Conservation (phyloP, 768 basidiomycete genomes). For the Boletellus ananiceps region DNA sequence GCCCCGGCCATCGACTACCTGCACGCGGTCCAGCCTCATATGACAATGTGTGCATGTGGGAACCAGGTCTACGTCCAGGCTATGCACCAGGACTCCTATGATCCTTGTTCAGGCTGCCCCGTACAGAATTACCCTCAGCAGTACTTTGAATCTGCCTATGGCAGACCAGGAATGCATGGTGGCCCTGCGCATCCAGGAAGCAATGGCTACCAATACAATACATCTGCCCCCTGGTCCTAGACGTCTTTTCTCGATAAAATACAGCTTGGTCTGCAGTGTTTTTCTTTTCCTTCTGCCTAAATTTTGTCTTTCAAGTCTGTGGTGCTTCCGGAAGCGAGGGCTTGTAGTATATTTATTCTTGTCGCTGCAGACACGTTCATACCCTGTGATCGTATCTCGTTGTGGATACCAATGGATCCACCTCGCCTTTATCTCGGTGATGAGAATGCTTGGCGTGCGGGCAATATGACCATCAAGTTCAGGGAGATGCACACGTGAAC, state of each 20-base stretch:
- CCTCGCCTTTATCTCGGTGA: not conserved
- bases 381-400: conserved; percentile 1
- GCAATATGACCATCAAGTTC: no score
- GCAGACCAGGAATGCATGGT: conserved; percentile 12
- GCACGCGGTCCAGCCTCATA: not conserved
- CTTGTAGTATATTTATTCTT: conserved; percentile 8
- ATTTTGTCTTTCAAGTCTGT: conserved; percentile 7
- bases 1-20: conserved; percentile 2
- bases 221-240: conserved; percentile 8
- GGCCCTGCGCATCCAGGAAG: conserved; percentile 10
- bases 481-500: not conserved
- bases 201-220: conserved; percentile 11
- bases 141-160: conserved; percentile 7
- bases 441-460: no score
- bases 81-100: conserved; percentile 13
- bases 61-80: conserved; percentile 4
- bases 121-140: conserved; percentile 8
- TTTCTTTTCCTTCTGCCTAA: not conserved
- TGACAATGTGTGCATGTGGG: conserved; percentile 2
- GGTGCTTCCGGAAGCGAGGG: conserved; percentile 14
- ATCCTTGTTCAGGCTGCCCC: conserved; percentile 9
- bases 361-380: conserved; percentile 1
- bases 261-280: conserved; percentile 3
- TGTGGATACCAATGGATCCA: conserved; percentile 11
- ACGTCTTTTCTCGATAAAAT: not conserved